phyloP scores from a whole-genome alignment of 257 asterid genomes.

The Linderniella brevidens region DNA sequence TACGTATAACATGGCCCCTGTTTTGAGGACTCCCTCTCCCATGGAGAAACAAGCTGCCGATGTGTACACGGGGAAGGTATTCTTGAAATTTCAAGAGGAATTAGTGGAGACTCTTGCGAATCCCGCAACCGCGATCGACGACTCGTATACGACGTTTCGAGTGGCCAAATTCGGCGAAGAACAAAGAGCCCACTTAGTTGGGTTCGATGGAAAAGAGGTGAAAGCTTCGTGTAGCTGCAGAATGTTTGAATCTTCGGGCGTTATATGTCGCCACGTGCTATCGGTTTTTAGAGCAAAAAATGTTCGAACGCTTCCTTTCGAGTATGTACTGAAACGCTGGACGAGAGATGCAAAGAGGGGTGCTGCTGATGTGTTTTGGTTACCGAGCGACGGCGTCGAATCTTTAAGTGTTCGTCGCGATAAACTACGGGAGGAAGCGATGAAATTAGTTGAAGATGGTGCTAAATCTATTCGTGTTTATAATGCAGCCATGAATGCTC shows the following conservation, averaged over 20 bases:
- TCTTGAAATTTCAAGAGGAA: slow-evolving; percentile 73
- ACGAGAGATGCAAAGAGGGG: slow-evolving; percentile 55
- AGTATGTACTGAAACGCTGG: slow-evolving; percentile 76
- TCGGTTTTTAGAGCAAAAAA: slow-evolving; percentile 74
- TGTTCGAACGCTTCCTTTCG: slow-evolving; percentile 57
- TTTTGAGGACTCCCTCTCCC: slow-evolving; percentile 72
- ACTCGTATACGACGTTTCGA: slow-evolving; percentile 30
- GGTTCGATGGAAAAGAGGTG: slow-evolving; percentile 38
- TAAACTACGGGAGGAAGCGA: slow-evolving; percentile 62
- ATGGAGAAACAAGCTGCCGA: slow-evolving; percentile 91
- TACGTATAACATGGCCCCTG: slow-evolving; percentile 30
- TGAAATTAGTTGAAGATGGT: slow-evolving; percentile 82
- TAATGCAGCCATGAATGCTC: slow-evolving; percentile 58
- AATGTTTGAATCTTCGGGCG: slow-evolving; percentile 65
- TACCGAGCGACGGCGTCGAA: slow-evolving; percentile 25
- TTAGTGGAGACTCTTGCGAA: slow-evolving; percentile 73
- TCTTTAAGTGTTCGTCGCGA: slow-evolving; percentile 31
- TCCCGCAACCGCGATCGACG: slow-evolving; percentile 54
- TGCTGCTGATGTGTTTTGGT: slow-evolving; percentile 17
- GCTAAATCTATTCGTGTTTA: slow-evolving; percentile 64
- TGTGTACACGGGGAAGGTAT: slow-evolving; percentile 53
- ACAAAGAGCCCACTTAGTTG: slow-evolving; percentile 46
- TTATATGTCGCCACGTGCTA: slow-evolving; percentile 62
- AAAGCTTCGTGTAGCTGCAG: slow-evolving; percentile 72
- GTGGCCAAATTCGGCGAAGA: slow-evolving; percentile 87